Percentiles rank a stretch among this genome's conserved stretches.
Evolutionary conservation across 768 basidiomycete species (phyloP).

Genomic region (Sarcomyxa edulis): DNA sequence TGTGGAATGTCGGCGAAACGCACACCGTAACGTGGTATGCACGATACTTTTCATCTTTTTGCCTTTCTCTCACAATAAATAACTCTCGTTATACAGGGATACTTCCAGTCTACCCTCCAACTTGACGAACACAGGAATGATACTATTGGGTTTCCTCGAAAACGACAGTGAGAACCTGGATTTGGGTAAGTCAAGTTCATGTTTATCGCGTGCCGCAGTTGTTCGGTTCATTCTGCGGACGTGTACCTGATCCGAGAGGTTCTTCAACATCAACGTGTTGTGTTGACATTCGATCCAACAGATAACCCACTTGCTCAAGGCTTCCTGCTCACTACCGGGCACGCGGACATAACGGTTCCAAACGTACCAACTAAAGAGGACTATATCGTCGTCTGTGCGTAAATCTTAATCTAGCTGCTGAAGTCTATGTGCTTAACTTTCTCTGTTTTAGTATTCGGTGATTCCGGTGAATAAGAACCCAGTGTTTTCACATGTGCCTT

Average conservation of each 20-base stretch:
- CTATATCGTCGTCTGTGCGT: constrained; percentile 65
- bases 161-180: constrained; percentile 49
- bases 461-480: too few species aligned
- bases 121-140: constrained; percentile 43
- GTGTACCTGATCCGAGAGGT: neutral
- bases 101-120: constrained; percentile 39
- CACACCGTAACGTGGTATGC: constrained; percentile 52
- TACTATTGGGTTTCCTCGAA: constrained; percentile 46
- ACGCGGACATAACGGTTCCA: constrained; percentile 49
- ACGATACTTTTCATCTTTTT: neutral
- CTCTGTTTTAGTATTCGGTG: constrained; percentile 48
- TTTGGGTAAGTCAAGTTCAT: constrained; percentile 30
- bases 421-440: constrained; percentile 5
- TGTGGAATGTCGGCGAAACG: constrained; percentile 44
- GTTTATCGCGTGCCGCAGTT: neutral
- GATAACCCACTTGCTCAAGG: constrained; percentile 52
- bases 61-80: neutral
- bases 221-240: neutral
- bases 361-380: constrained; percentile 32
- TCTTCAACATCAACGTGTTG: too few species aligned
- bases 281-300: constrained; percentile 25
- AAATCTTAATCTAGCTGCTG: neutral
- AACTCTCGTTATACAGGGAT: constrained; percentile 32
- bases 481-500: too few species aligned
- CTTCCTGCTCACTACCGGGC: constrained; percentile 48